phyloP scores from a whole-genome alignment of 495 filamentous ascomycete genomes.

The Collariella sp. region DNA sequence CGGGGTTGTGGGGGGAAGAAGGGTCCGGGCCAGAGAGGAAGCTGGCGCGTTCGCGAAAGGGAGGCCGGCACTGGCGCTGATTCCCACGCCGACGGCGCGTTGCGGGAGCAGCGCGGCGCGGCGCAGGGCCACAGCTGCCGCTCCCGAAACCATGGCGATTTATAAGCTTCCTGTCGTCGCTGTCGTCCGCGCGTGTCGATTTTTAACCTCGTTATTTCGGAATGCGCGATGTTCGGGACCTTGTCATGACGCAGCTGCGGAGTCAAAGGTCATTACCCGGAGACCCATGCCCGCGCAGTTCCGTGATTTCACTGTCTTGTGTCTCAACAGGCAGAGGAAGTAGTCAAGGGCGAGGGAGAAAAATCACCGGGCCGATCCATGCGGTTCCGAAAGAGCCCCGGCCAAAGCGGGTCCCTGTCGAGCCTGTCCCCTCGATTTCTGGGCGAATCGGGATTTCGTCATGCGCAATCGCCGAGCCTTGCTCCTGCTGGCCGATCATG shows the following conservation, averaged over 20 bases:
- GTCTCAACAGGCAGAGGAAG: neutral
- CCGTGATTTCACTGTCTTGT: too few species aligned
- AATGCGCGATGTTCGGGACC: neutral
- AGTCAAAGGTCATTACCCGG: slow-evolving; percentile 4
- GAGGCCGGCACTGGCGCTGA: slow-evolving; percentile 8
- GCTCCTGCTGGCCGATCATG: neutral
- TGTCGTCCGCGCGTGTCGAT: neutral
- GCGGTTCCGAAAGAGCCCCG: slow-evolving; percentile 5
- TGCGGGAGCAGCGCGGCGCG: slow-evolving; percentile 31
- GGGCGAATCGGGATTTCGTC: slow-evolving; percentile 14
- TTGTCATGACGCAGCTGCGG: slow-evolving; percentile 20
- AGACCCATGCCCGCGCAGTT: slow-evolving; percentile 12
- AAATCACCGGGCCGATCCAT: slow-evolving; percentile 15
- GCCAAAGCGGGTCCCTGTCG: slow-evolving; percentile 3
- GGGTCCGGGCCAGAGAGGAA: neutral
- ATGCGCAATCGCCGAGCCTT: slow-evolving; percentile 14
- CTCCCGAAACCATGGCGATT: slow-evolving; percentile 28
- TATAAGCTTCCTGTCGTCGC: slow-evolving; percentile 1
- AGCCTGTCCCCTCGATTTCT: slow-evolving; percentile 6
- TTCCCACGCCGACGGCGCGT: slow-evolving; percentile 12
- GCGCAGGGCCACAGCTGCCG: slow-evolving; percentile 22
- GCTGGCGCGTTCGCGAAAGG: slow-evolving; percentile 4
- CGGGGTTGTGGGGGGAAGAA: neutral
- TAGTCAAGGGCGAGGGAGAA: slow-evolving; percentile 3
- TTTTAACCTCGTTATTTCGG: slow-evolving; percentile 13